These are phyloP conservation scores for Babesia bovis DNA, from an alignment of 169 alveolate genomes.

Conservation along the genomic window DNA sequence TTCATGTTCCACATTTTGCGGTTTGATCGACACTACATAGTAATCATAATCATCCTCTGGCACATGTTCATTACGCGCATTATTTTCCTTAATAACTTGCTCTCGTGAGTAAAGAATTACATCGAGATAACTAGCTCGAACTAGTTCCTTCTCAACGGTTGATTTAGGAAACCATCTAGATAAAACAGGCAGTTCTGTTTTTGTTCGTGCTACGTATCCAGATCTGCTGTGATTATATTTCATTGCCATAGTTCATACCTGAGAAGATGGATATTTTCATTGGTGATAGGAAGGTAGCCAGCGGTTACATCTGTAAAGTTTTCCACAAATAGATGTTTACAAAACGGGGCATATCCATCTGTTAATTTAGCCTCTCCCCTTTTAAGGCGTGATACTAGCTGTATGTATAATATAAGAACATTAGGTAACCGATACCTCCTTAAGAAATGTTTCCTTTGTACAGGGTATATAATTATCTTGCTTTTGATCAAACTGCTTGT, in stretches of 20 bases:
- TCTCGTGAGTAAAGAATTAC: constrained; percentile 93
- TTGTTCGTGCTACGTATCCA: constrained; percentile 91
- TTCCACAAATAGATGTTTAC: constrained; percentile 93
- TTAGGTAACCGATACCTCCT: constrained; percentile 36
- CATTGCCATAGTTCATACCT: constrained; percentile 15
- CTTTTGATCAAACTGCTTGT: constrained; percentile 73
- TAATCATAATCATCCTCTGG: constrained; percentile 52
- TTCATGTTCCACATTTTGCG: constrained; percentile 82
- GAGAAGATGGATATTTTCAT: constrained; percentile 85
- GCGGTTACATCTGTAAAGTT: constrained; percentile 92
- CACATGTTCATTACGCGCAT: constrained; percentile 67
- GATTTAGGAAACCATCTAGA: constrained; percentile 90
- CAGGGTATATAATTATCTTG: constrained; percentile 70
- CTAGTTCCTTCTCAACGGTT: constrained; percentile 63
- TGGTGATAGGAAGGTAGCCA: constrained; percentile 87
- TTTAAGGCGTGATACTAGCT: constrained; percentile 57
- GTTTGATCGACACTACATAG: constrained; percentile 71
- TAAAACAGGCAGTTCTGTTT: constrained; percentile 95
- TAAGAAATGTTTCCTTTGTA: constrained; percentile 65
- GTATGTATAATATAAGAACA: too few species aligned
- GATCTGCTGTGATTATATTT: constrained; percentile 61
- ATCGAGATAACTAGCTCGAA: constrained; percentile 89
- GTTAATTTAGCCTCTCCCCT: constrained; percentile 56
- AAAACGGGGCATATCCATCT: constrained; percentile 97
- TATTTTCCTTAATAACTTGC: constrained; percentile 90